phyloP scores from a whole-genome alignment of 2,329 filamentous ascomycete genomes.

The Nemania serpens region DNA sequence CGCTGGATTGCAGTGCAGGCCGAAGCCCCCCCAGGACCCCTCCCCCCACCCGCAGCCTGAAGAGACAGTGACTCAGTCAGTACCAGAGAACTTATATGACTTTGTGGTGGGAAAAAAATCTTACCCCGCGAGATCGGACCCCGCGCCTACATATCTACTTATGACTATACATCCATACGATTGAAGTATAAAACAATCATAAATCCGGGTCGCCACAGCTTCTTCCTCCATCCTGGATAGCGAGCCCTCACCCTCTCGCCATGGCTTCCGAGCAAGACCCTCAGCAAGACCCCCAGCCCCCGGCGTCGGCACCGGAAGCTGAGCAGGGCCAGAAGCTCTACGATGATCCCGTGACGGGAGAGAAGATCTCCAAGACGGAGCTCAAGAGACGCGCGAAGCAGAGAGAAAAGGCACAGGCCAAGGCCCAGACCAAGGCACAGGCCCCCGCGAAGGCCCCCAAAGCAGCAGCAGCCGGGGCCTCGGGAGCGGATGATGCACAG shows the following conservation, averaged over 20 bases:
- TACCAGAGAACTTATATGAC: not conserved
- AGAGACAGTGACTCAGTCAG: too few relatives aligned
- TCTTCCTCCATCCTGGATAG: not conserved
- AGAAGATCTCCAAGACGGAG: slow-evolving; percentile 81
- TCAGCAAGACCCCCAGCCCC: not conserved
- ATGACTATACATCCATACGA: too few relatives aligned
- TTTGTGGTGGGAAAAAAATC: not conserved
- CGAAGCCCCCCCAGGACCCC: too few relatives aligned
- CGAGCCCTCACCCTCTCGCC: not conserved
- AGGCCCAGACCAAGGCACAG: slow-evolving; percentile 63
- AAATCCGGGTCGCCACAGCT: not conserved
- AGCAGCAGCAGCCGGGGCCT: slow-evolving; percentile 43
- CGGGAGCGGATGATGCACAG: not conserved
- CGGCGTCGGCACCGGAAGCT: slow-evolving; percentile 28
- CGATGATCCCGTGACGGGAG: slow-evolving; percentile 91
- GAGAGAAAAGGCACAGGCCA: slow-evolving; percentile 63
- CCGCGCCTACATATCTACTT: not conserved
- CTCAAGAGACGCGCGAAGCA: slow-evolving; percentile 96
- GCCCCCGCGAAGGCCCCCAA: slow-evolving; percentile 80
- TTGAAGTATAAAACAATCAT: too few relatives aligned
- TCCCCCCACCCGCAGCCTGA: not conserved
- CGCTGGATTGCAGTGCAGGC: too few relatives aligned
- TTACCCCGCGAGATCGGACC: slow-evolving; percentile 1
- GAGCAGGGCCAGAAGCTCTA: slow-evolving; percentile 72
- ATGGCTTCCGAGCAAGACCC: slow-evolving; percentile 8